Base-by-base conservation (phyloP, 2,329 filamentous ascomycete species). In the Arachnomyces sp. region DNA sequence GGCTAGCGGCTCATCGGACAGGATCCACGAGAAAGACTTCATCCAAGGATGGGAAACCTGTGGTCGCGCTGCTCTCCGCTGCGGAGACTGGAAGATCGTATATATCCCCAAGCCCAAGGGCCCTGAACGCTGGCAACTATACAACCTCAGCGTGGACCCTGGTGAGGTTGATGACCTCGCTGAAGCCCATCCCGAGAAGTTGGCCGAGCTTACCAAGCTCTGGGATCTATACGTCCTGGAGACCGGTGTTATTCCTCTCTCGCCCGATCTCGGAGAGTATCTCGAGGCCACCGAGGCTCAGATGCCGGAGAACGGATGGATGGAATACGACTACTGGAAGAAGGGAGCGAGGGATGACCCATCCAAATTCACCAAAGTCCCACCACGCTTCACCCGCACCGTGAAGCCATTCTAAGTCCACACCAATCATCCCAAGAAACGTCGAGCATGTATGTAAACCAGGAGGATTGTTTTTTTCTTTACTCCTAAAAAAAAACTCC, bases 281-380 rank as follows among this genome's bases (percentile, higher is more conserved):
- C 61, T 81, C 38, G 73, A 73, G 42, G 76, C 74, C 0, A 77
- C 73, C 49, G 76, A 81, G 56, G 75, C 72, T 43, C 76, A 80
- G 64, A 80, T 80, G 76, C 72, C 72, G 0, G 75, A 81, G 55
- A 76, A 79, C 51, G 74, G 71, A 5, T 79, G 75, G 76, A 79
- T 80, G 60, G 76, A 80, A 59, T 79, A 77, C 54, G 74, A 79
- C 56, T 80, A 79, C 47, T 81, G 76, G 76, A 72, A 73, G 44
- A 62, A 67, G 3, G 72, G 72, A 0, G 71, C 71, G 3, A 59
- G 71, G 14, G 68, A 74, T 34, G 62, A 69, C 13, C 67, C 67
- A 3, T 55, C 61, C 36, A 68, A 63, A 50, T 73, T 71, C 40
- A 66, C 56, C 8, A 48, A 59, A 1, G 50, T 54, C 28, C 60